Evolutionary conservation across 2,329 filamentous ascomycete species (phyloP), one percentile per base, ranked within the genome.

Genomic region (Fusarium solani-melongenae): DNA sequence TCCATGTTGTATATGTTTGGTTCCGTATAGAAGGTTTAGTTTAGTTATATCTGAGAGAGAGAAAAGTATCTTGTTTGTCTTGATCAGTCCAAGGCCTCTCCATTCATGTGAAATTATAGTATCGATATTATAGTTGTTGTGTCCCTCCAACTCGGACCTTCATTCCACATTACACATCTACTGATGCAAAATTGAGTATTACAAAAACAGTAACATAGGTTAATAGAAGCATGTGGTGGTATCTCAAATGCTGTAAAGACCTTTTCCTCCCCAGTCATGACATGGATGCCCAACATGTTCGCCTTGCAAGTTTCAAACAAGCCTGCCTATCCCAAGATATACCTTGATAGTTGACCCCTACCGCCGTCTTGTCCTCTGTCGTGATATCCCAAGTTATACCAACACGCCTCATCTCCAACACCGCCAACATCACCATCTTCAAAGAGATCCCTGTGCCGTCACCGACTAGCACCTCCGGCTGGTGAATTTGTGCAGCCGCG

Each of bases 181-280:
- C 24, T 38, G 14, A 15, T 24, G 33, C 27, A 20, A 56, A 56
- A 33, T 57, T 4, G 31, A 38, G 22, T 24, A 17, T 31, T 51
- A 51, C 46, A 64, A 53, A 38, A 39, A 33, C 41, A 46, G 44
- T 57, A 31, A 34, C 22, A 56, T 53, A 61, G n/a, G 51, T 61
- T 22, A 62, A 29, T 41, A 68, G 51, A 65, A 70, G 57, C 38
- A 64, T 73, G 63, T 63, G 66, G 69, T 75, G 72, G 74, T 75
- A 76, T 76, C 70, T 76, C 70, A 62, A 76, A 67, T 70, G 71
- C 65, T 61, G 39, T 27, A 73, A 75, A 59, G 22, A 64, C 39
- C 63, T 62, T 66, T 70, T 51, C 72, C 58, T 58, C 53, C 62
- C 66, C 51, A 59, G 58, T 53, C 20, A 59, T 69, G 55, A 61